These are phyloP conservation scores for Pseudogymnoascus sp. DNA, from an alignment of 2,329 filamentous ascomycete species.

Conservation along the genomic window DNA sequence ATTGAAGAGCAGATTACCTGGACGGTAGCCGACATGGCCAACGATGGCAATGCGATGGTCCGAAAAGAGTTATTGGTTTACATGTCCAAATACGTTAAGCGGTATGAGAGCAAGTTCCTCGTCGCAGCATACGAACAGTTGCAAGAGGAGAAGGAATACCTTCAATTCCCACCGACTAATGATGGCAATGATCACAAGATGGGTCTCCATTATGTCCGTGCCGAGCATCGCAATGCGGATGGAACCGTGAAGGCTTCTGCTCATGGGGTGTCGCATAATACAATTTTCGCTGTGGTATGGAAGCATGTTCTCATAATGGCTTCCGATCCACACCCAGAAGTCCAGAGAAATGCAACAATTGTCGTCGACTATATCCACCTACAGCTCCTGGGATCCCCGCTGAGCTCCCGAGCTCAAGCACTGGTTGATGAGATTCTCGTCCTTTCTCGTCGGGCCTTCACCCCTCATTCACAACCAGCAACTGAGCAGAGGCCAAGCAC, in stretches of 20 bases:
- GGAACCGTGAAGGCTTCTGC: conserved; percentile 49
- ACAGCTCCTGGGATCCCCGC: conserved; percentile 65
- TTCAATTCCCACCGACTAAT: conserved; percentile 46
- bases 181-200: conserved; percentile 52
- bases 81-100: conserved; percentile 80
- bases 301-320: conserved; percentile 85
- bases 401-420: conserved; percentile 61
- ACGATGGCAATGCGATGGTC: conserved; percentile 89
- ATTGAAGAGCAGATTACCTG: conserved; percentile 88
- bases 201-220: conserved; percentile 53
- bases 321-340: conserved; percentile 89
- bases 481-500: conserved; percentile 24
- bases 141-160: conserved; percentile 68
- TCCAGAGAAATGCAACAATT: conserved; percentile 75
- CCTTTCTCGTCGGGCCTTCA: conserved; percentile 39
- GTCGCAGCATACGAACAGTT: conserved; percentile 90
- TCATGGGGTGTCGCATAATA: conserved; percentile 68
- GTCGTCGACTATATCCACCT: conserved; percentile 82
- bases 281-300: conserved; percentile 89
- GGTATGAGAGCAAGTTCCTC: conserved; percentile 86
- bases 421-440: conserved; percentile 66
- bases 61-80: conserved; percentile 90
- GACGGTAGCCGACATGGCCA: conserved; percentile 82
- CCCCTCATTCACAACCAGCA: conserved; percentile 23
- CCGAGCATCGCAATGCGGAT: conserved; percentile 47